Evolutionary conservation across 345 rosid genomes (phyloP), one percentile per base, ranked within the genome.

Genomic region (Ceriops tagal): DNA sequence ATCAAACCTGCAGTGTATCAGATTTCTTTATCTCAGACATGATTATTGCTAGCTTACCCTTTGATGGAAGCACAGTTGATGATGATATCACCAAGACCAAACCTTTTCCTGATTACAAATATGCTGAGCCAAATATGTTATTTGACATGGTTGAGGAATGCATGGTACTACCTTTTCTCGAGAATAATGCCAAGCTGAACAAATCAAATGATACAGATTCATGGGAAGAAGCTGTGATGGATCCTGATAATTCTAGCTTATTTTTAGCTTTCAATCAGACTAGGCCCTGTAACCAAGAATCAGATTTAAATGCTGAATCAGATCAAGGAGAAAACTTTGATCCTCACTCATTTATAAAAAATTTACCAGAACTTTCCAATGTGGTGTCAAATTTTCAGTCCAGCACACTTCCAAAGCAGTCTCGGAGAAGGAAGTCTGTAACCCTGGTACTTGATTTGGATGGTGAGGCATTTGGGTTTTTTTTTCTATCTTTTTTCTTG

Each of bases 371-470:
- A 81, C 80, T 92, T 68, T 88, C 96, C 6, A 90, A 90, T 65
- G 86, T 81, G 69, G 91, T 83, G 30, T 78, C 95, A 56, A 84
- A 75, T 73, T 86, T 79, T 78, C 82, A 65, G 68, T 86, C 91
- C 27, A 62, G 67, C 62, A 47, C 71, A 62, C 64, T 46, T 8
- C 78, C 80, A 5, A 85, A 75, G 77, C 92, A 86, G 60, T 71
- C 80, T 71, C 56, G 69, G 70, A 77, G 77, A 76, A 77, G 80
- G 83, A 90, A 89, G 75, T 67, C 91, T 61, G 77, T 87, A 59
- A 92, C 96, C 30, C 82, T 92, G 53, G 96, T 85, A 64, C 98
- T 92, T 77, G 98, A 92, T 85, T 85, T 92, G 85, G 98, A 92
- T 81, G 98, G 98, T 92, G 86, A 80, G 84, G 31, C 73, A 59